Percentiles rank a stretch among this genome's conserved stretches.
Conservation (phyloP, 768 basidiomycete species). For the Suillus subaureus region DNA sequence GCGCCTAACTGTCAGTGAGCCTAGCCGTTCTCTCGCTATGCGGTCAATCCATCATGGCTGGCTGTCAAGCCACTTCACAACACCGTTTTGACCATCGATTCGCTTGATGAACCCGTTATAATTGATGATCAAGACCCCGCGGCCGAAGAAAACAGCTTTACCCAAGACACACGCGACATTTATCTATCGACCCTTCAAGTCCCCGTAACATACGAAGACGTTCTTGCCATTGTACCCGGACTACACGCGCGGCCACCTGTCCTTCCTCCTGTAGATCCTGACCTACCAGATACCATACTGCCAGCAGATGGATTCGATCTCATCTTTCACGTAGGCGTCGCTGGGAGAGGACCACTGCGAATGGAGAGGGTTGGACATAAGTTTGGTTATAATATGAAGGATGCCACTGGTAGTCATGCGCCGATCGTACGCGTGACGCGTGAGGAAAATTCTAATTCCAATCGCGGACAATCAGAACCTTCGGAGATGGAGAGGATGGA, state of each 20-base stretch:
- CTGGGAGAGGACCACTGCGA: constrained; percentile 60
- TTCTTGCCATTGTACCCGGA: constrained; percentile 56
- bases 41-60: constrained; percentile 72
- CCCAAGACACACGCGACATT: constrained; percentile 41
- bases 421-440: constrained; percentile 39
- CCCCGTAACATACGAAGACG: constrained; percentile 59
- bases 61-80: constrained; percentile 67
- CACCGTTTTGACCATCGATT: constrained; percentile 46
- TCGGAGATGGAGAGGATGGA: constrained; percentile 32
- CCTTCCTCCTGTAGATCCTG: constrained; percentile 40
- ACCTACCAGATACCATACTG: constrained; percentile 41
- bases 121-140: constrained; percentile 22
- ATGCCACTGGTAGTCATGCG: constrained; percentile 59
- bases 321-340: constrained; percentile 71
- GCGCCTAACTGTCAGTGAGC: constrained; percentile 23
- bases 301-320: constrained; percentile 62
- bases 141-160: constrained; percentile 17
- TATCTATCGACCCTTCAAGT: constrained; percentile 62
- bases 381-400: constrained; percentile 69
- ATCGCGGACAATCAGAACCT: constrained; percentile 22
- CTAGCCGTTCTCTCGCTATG: constrained; percentile 58
- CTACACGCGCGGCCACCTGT: constrained; percentile 62
- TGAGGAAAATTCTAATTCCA: constrained; percentile 21
- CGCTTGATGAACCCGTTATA: constrained; percentile 26
- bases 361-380: constrained; percentile 72